Evolutionary conservation across 1,284 basidiomycete species (phyloP), one percentile per base, ranked within the genome.

Genomic region (Erythrobasidium hasegawianum): DNA sequence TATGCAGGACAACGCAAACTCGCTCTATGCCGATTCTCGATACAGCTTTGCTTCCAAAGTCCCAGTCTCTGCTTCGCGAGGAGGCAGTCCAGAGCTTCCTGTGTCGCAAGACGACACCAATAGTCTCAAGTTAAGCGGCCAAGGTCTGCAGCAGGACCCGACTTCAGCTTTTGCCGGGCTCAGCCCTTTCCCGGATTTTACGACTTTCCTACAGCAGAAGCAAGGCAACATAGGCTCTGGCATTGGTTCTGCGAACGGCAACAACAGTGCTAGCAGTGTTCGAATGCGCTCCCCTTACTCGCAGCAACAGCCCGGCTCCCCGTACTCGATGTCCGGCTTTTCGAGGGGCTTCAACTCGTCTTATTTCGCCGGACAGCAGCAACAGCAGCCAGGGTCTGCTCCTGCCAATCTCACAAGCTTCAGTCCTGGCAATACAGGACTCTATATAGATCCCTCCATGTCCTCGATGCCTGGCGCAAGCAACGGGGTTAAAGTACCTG

Each of bases 331-430:
- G 33, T n/a, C 43, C 22, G 43, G 43, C 18, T 22, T 60, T 16
- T 47, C 58, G 26, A 60, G 47, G 49, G 49, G 43, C 41, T 47
- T 50, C 58, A 60, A 60, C 18, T n/a, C 38, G 3, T 26, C 58
- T 7, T 27, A 60, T 8, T n/a, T 60, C 3, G 41, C 58, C 4
- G 43, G 22, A 18, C 41, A 45, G 3, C 33, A 50, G 45, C 43
- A 47, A n/a, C 43, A 47, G 43, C 43, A 47, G 16, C n/a, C 43
- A 18, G 43, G 43, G n/a, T 24, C 43, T 14, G 43, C n/a, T 24
- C 22, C 43, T 5, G 4, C 43, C 7, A 24, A 24, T 18, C 43
- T 7, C n/a, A 47, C 43, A 24, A 47, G n/a, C 16, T 47, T 47
- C 14, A 47, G 43, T 47, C 43, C 43, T 18, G 16, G n/a, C 7